Evolutionary conservation across 2,329 filamentous ascomycete species (phyloP), one percentile per base, ranked within the genome.

Genomic region (Penicillium rolfsii): DNA sequence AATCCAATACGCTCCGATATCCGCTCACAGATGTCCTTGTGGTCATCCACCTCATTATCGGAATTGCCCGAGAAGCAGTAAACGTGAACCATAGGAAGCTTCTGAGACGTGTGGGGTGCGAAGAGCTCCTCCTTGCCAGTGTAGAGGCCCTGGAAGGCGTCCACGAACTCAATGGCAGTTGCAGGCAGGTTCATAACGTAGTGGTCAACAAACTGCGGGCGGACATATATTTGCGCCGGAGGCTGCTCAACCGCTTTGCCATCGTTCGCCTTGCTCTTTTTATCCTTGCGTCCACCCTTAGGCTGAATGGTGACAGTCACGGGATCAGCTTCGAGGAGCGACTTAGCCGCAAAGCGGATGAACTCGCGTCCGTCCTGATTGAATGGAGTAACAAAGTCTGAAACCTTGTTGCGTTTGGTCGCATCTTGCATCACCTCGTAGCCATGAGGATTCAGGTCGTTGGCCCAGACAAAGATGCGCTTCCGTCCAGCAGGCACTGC

Each of bases 131-230:
- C 87, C 26, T 86, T 83, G 3, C 87, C 87, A n/a, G 85, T 79
- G 74, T 97, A 98, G 16, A 97, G 77, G 4, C 95, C 94, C 22
- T 87, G 85, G 81, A 93, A 96, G 12, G 82, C 81, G 33, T 86
- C 81, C 70, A 97, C 83, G 74, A 99, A 99, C 60, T 90, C 88
- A 62, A 95, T 89, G 0, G 95, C 94, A 0, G 88, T 90, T 1
- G 93, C 95, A 0, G 95, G 95, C 16, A 99, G 88, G 78, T 99
- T 99, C 91, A 99, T 97, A 67, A 98, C 90, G 75, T 93, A 99
- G 80, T 98, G 95, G n/a, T 88, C 85, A 74, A 98, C 91, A 40
- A 89, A 88, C 2, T 84, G 83, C 2, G 94, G 94, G 49, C 74
- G 74, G 28, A 67, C 67, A 59, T 73, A 76, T 52, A 66, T 62